phyloP scores from a whole-genome alignment of 2,329 filamentous ascomycete genomes.

The Trichoderma sp. region DNA sequence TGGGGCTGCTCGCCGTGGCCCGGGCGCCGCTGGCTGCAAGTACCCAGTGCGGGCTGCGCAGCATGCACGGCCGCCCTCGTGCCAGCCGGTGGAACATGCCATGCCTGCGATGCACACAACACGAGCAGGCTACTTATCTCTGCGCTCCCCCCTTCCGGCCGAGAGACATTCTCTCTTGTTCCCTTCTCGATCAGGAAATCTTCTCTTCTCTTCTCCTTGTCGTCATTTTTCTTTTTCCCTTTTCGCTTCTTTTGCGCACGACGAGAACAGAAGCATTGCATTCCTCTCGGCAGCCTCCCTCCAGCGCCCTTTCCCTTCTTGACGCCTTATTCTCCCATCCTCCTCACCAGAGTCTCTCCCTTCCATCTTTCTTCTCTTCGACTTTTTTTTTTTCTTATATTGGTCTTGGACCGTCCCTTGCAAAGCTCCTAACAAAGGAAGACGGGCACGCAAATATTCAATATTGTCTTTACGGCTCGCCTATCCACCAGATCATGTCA shows the following conservation, averaged over 20 bases:
- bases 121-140: constrained; percentile 9
- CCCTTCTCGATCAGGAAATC: not conserved
- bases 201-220: not conserved
- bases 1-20: constrained; percentile 7
- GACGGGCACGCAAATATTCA: not conserved
- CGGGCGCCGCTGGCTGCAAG: constrained; percentile 19
- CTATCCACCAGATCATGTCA: constrained; percentile 25
- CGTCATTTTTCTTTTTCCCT: not conserved
- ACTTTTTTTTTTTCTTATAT: constrained; percentile 10
- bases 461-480: not conserved
- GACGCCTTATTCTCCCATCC: constrained; percentile 11
- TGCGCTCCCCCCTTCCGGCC: constrained; percentile 3
- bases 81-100: constrained; percentile 26
- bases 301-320: constrained; percentile 18
- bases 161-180: not conserved
- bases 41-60: constrained; percentile 19
- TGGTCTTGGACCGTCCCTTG: constrained; percentile 22
- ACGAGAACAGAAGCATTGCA: constrained; percentile 19
- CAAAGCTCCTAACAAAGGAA: not conserved
- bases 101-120: constrained; percentile 12
- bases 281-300: constrained; percentile 22
- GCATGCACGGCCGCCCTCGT: constrained; percentile 14
- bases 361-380: constrained; percentile 4
- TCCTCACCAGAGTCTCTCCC: constrained; percentile 13
- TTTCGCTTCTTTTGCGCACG: not conserved